Percentiles rank a stretch among this genome's conserved stretches.
phyloP scores from a whole-genome alignment of 768 basidiomycete species.

The Neoboletus magnificus region DNA sequence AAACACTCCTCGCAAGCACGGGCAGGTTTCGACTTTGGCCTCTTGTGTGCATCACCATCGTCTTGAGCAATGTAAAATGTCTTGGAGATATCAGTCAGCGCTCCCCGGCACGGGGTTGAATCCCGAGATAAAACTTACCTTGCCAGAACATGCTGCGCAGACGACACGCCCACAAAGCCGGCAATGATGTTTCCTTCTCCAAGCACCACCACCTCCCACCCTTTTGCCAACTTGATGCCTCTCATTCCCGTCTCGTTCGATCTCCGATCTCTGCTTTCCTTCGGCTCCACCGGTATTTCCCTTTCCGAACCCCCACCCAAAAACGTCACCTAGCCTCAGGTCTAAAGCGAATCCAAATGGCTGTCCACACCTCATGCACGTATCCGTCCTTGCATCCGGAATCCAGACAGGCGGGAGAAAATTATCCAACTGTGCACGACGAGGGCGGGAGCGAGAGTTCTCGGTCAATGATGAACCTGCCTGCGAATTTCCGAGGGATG shows the following conservation, averaged over 20 bases:
- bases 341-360: slow-evolving; percentile 56
- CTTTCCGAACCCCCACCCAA: slow-evolving; percentile 26
- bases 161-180: slow-evolving; percentile 83
- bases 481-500: not conserved
- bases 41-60: slow-evolving; percentile 44
- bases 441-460: slow-evolving; percentile 8
- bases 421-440: slow-evolving; percentile 36
- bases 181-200: slow-evolving; percentile 79
- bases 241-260: slow-evolving; percentile 6
- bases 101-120: not conserved
- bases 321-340: slow-evolving; percentile 24
- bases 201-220: slow-evolving; percentile 21
- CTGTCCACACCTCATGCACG: slow-evolving; percentile 81
- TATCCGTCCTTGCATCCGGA: slow-evolving; percentile 77
- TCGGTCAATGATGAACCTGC: not conserved
- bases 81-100: slow-evolving; percentile 37
- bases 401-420: slow-evolving; percentile 94
- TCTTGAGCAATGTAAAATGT: slow-evolving; percentile 69
- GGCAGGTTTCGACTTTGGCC: slow-evolving; percentile 54
- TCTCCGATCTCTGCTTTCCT: slow-evolving; percentile 11
- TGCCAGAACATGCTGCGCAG: slow-evolving; percentile 77
- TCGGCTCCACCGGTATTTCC: slow-evolving; percentile 38
- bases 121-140: slow-evolving; percentile 42
- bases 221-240: slow-evolving; percentile 7
- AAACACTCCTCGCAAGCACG: slow-evolving; percentile 86